These are phyloP conservation scores for Blastocystis sp. DNA, from an alignment of 352 stramenopile species.

Conservation along the genomic window DNA sequence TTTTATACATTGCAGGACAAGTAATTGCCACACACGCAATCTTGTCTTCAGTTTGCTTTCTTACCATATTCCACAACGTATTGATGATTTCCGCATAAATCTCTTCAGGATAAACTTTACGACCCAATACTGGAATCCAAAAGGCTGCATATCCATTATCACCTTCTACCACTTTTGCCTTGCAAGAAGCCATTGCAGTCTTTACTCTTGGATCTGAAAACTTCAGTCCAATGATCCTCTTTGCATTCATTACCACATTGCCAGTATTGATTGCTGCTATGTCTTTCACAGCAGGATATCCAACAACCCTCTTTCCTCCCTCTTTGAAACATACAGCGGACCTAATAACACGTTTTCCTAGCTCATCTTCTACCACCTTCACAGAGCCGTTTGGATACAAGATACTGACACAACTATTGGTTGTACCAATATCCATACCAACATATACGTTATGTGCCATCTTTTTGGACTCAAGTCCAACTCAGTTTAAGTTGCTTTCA, in stretches of 20 bases:
- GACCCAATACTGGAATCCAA: background rate
- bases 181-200: background rate
- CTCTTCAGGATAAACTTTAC: background rate
- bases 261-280: background rate
- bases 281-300: background rate
- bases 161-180: constrained; percentile 27
- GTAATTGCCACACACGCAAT: constrained; percentile 83
- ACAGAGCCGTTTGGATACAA: background rate
- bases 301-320: background rate
- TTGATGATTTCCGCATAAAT: background rate
- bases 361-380: background rate
- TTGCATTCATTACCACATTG: background rate
- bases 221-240: constrained; percentile 28
- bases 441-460: background rate
- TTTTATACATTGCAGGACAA: constrained; percentile 86
- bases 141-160: background rate
- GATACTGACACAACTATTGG: background rate
- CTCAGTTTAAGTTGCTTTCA: background rate
- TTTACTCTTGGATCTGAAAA: background rate
- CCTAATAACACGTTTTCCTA: background rate
- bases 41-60: constrained; percentile 93
- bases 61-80: constrained; percentile 88
- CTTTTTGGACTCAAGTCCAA: no score
- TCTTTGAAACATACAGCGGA: background rate
- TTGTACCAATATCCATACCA: constrained; percentile 51